These are phyloP conservation scores for Angomonas ambiguus DNA, from an alignment of 208 protist species.

Conservation along the genomic window DNA sequence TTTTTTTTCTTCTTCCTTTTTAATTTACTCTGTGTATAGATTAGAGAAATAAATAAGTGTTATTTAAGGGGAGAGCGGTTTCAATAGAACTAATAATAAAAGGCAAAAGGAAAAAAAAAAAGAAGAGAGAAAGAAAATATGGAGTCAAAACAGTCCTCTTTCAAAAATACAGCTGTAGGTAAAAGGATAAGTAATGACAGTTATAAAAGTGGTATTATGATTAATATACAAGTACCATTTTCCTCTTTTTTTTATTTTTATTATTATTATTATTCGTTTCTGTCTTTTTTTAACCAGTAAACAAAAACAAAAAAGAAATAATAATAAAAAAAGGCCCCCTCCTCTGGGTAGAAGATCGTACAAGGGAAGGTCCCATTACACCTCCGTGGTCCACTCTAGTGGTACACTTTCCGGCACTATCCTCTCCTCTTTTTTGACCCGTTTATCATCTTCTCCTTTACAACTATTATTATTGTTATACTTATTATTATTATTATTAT, in stretches of 20 bases:
- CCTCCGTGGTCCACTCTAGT: neutral
- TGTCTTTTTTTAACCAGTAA: neutral
- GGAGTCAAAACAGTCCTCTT: neutral
- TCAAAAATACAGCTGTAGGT: too few relatives aligned
- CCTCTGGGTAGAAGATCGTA: too few relatives aligned
- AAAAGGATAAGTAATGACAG: too few relatives aligned
- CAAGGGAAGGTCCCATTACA: too few relatives aligned
- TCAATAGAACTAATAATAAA: neutral
- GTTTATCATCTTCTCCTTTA: neutral
- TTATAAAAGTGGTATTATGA: too few relatives aligned
- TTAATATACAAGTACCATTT: neutral
- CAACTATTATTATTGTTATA: too few relatives aligned
- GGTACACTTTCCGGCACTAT: neutral
- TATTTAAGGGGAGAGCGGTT: neutral
- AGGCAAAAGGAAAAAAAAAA: neutral
- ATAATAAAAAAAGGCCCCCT: slow-evolving; percentile 4
- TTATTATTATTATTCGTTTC: neutral
- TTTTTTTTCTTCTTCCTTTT: neutral
- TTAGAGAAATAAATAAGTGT: neutral
- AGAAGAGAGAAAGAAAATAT: slow-evolving; percentile 10
- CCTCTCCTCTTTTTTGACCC: neutral
- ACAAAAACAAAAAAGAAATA: neutral
- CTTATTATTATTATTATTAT: slow-evolving; percentile 5
- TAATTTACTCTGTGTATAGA: neutral
- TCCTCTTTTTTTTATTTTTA: neutral